Base-by-base conservation (phyloP, 441 rosid genomes). In the Mallotus repandus region DNA sequence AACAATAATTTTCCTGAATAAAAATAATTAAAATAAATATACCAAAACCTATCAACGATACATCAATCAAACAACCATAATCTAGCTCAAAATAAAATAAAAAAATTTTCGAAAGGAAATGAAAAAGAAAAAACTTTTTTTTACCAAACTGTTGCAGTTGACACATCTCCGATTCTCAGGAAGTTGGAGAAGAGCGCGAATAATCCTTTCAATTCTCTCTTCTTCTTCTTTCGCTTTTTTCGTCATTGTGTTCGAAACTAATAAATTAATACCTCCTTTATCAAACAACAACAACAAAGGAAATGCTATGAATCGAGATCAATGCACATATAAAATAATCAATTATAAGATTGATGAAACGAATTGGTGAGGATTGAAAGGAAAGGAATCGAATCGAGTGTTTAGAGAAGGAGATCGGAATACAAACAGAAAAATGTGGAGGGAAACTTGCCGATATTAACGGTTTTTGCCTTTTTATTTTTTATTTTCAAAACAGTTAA, bases 61-160 rank as follows among this genome's bases (percentile, higher is more conserved):
- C 32, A 29, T 29, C 32, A 29, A 29, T 29, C 32, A 29, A 29
- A 1, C 32, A 29, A 29, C 32, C 32, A 3, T 1, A 29, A 1
- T 29, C 32, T 29, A 29, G 32, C 32, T 2, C 32, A 29, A 29
- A 29, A 29, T 29, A 1, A 29, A 29, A 29, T 29, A 29, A 29
- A 29, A 29, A 29, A 29, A 1, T 29, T 29, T 29, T 29, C 32
- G 32, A 29, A 46, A 21, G 21, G 2, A 18, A 43, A 16, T 0
- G 67, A 2, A 11, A 12, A 45, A 0, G 15, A 15, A 41, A 61
- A 29, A 25, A 25, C 29, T 25, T 25, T 25, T 25, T 18, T 19
- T 41, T 86, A 93, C 99, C 93, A 95, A 76, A 60, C 81, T 80
- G 43, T 89, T 87, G 89, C 99, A 95, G 71, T 89, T 95, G 80